Evolutionary conservation across 139 green algal genomes (phyloP).

Genomic region (Closterium sp.): DNA sequence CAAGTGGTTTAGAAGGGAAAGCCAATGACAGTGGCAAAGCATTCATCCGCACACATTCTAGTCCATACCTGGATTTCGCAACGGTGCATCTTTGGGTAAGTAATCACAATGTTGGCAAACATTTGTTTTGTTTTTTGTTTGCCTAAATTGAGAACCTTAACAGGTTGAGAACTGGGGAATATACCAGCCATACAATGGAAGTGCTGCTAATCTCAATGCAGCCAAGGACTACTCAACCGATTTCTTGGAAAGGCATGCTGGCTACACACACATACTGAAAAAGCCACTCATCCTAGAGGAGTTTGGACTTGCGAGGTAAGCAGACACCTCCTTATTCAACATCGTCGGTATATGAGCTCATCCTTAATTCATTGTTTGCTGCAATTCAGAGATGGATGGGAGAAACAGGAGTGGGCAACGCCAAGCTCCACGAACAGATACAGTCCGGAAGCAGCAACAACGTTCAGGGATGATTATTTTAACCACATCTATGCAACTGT

Average conservation of each 20-base stretch:
- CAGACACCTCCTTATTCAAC: not conserved
- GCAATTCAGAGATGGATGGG: not conserved
- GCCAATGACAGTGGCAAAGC: not conserved
- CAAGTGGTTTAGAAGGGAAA: not conserved
- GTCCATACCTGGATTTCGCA: not conserved
- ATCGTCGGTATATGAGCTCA: not conserved
- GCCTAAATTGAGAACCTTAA: not conserved
- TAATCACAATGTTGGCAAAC: not conserved
- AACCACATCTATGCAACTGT: not conserved
- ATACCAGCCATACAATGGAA: constrained; percentile 5
- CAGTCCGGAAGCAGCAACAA: not conserved
- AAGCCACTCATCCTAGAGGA: not conserved
- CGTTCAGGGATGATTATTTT: not conserved
- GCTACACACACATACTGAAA: not conserved
- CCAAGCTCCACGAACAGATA: not conserved
- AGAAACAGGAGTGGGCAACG: not conserved
- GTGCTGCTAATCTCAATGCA: not conserved
- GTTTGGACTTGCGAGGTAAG: not conserved
- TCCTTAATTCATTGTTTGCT: not conserved
- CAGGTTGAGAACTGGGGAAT: constrained; percentile 12
- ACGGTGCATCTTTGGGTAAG: not conserved
- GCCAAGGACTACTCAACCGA: not conserved
- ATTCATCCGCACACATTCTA: not conserved
- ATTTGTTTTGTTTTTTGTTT: not conserved
- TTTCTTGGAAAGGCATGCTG: not conserved